Evolutionary conservation across 2,329 filamentous ascomycete species (phyloP), one percentile per base, ranked within the genome.

Genomic region (Colletotrichum limetticola): DNA sequence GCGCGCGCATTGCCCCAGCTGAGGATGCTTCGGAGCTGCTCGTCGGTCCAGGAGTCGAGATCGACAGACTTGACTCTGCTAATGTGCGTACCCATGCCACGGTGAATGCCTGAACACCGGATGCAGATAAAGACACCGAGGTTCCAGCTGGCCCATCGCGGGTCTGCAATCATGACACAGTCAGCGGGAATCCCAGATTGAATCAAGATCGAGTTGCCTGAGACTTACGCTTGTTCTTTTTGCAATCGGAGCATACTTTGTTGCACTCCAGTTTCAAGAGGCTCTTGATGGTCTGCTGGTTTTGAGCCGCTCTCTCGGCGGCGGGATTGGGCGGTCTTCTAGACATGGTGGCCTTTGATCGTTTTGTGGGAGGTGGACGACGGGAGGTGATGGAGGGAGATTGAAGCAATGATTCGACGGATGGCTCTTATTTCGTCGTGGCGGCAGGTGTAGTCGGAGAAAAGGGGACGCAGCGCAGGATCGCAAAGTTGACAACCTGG

Each of bases 91-190:
- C 97, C 97, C 95, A 99, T 98, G 77, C 96, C 95, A 80, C 97
- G 94, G 85, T 99, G 97, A 80, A 99, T 98, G 80, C 97, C 97
- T 22, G 97, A 99, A 85, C 97, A 99, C 81, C 95, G 93, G 82
- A 99, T 99, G 87, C 97, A 99, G 80, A 99, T 88, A 82, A 99
- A 99, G 80, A 99, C 92, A 78, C 97, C 97, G 67, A 99, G 86
- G 82, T 99, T 99, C 97, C 97, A 99, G 81, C 95, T 98, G 37
- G 97, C 97, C 97, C 97, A 99, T 93, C 97, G 91, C 74, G 97
- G 97, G 86, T 98, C 95, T 97, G 81, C 53, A 52, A 56, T 35
- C 49, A 69, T 61, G 67, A 53, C 35, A 66, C 58, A 66, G 64
- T 77, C 58, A 68, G 35, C 52, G 28, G 68, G 37, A 53, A 11